Evolutionary conservation across 305 asterid genomes (phyloP).

Genomic region (Fraxinus greggii): DNA sequence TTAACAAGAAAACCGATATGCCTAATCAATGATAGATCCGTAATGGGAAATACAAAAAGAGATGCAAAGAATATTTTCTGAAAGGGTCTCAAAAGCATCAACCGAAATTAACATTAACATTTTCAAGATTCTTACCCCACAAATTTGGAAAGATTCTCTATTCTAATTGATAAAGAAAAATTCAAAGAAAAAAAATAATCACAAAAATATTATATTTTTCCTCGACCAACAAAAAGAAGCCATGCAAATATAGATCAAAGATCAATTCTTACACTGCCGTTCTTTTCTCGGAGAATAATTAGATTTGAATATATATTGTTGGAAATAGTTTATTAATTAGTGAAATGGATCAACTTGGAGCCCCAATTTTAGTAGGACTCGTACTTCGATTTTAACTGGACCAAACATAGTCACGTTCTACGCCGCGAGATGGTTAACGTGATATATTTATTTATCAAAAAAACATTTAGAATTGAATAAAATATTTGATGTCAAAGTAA

Average conservation of each 20-base stretch:
- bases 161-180: not conserved
- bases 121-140: conserved; percentile 41
- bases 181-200: not conserved
- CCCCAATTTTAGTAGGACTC: no score
- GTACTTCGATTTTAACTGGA: no score
- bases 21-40: not conserved
- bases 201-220: not conserved
- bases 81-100: conserved; percentile 46
- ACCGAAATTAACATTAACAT: conserved; percentile 31
- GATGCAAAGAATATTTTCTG: not conserved
- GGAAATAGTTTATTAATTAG: no score
- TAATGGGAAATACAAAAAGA: not conserved
- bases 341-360: no score
- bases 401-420: no score
- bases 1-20: not conserved
- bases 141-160: conserved; percentile 13
- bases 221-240: not conserved
- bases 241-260: not conserved
- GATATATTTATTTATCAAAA: no score
- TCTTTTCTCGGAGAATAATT: not conserved
- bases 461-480: no score
- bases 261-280: not conserved
- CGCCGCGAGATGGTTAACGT: no score
- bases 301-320: not conserved
- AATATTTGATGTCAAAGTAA: no score